These are phyloP conservation scores for Bipolaris sorokiniana DNA, from an alignment of 2,329 filamentous ascomycete species.

Conservation along the genomic window DNA sequence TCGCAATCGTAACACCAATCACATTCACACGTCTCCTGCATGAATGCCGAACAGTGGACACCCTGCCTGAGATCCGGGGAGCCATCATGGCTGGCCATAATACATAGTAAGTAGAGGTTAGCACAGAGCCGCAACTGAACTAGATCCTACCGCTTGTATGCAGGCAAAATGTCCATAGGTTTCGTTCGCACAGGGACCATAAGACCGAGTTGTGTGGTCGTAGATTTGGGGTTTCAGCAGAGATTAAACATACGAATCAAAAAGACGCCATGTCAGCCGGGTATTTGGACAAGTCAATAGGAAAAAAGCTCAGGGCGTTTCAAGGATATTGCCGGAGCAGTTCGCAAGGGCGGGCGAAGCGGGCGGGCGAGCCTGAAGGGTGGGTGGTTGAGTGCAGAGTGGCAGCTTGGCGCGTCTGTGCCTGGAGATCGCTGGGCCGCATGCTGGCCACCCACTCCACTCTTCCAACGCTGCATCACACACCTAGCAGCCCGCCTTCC, in stretches of 20 bases:
- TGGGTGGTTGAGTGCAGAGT: conserved; percentile 23
- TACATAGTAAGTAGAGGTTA: not conserved
- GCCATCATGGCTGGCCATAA: not conserved
- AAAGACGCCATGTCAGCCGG: not conserved
- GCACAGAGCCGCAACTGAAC: conserved; percentile 18
- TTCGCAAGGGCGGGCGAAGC: conserved; percentile 3
- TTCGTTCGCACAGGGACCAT: not conserved
- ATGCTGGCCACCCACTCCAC: conserved; percentile 26
- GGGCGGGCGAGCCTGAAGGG: conserved; percentile 1
- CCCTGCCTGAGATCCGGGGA: not conserved
- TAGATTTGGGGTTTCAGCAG: not conserved
- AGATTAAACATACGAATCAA: not conserved
- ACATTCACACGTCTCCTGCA: conserved; percentile 17
- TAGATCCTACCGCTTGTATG: conserved; percentile 23
- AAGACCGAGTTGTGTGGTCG: no score
- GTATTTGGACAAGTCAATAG: not conserved
- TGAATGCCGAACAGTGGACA: conserved; percentile 13
- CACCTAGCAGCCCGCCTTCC: conserved; percentile 28
- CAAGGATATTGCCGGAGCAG: not conserved
- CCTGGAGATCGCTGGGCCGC: conserved; percentile 27
- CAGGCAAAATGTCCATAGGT: conserved; percentile 21
- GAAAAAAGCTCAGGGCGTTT: not conserved
- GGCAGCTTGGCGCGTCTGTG: conserved; percentile 28
- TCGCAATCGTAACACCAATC: conserved; percentile 34
- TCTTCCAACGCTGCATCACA: conserved; percentile 27